phyloP scores from a whole-genome alignment of 202 grass and related monocot species.

The Dendrocalamus latiflorus region DNA sequence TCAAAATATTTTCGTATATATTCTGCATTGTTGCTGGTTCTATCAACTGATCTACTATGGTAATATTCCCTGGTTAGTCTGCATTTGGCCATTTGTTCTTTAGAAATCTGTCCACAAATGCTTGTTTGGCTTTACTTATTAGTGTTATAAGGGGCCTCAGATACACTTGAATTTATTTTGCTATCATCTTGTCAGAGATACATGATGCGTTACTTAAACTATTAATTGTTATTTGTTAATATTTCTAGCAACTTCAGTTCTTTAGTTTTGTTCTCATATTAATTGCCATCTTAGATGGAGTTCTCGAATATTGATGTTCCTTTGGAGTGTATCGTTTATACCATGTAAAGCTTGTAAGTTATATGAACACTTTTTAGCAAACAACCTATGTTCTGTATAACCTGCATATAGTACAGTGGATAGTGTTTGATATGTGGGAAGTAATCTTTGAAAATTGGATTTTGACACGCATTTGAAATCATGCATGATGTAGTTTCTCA shows the following conservation, averaged over 20 bases:
- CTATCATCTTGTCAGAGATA: neutral
- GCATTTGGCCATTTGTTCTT: constrained; percentile 22
- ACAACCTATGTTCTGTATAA: neutral
- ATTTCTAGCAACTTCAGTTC: neutral
- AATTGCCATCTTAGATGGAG: neutral
- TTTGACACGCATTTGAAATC: neutral
- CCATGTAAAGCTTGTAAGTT: neutral
- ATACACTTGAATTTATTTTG: constrained; percentile 8
- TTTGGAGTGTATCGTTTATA: neutral
- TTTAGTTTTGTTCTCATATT: neutral
- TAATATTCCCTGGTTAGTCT: constrained; percentile 66
- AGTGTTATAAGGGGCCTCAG: neutral
- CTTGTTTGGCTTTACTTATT: neutral
- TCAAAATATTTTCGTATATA: constrained; percentile 87
- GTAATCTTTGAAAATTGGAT: neutral
- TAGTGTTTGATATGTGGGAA: neutral
- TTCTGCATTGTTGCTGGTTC: constrained; percentile 78
- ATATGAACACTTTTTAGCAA: neutral
- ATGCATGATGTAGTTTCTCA: neutral
- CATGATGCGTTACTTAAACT: neutral
- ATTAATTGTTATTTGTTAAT: neutral
- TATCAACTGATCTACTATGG: constrained; percentile 87
- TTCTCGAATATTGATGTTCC: neutral
- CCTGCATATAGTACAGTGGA: neutral
- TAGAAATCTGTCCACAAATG: neutral